Percentiles rank a stretch among this genome's conserved stretches.
Conservation (phyloP, 1,284 basidiomycete species). For the Moesziomyces globuligerus region DNA sequence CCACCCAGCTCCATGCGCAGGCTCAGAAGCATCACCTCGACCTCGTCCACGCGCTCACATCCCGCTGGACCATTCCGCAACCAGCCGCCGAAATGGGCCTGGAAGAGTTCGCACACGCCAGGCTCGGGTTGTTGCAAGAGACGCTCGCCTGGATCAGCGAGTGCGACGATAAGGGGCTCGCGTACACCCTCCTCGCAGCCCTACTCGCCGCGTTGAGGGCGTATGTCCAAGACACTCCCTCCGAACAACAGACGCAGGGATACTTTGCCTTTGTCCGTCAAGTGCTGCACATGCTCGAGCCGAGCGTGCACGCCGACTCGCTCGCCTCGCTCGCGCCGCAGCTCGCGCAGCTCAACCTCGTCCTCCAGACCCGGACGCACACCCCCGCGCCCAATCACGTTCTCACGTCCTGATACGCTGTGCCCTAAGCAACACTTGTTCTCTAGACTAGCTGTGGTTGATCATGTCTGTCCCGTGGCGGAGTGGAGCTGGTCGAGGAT, state of each 20-base stretch:
- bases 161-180: too few relatives aligned
- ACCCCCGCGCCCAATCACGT: slow-evolving; percentile 5
- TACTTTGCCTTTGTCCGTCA: too few relatives aligned
- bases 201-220: too few relatives aligned
- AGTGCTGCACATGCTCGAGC: too few relatives aligned
- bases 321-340: too few relatives aligned
- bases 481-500: background rate
- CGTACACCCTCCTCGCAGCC: too few relatives aligned
- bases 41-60: slow-evolving; percentile 4
- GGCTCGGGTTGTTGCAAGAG: slow-evolving; percentile 7
- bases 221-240: too few relatives aligned
- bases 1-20: slow-evolving; percentile 8
- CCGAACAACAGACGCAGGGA: too few relatives aligned
- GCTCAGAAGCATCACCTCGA: background rate
- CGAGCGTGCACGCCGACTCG: too few relatives aligned
- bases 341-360: background rate
- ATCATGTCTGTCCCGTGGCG: background rate
- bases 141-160: slow-evolving; percentile 12
- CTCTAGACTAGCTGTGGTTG: slow-evolving; percentile 8
- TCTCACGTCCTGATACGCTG: too few relatives aligned
- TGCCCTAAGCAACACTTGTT: background rate
- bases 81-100: slow-evolving; percentile 4
- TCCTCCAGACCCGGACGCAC: slow-evolving; percentile 16
- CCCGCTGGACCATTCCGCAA: slow-evolving; percentile 1
- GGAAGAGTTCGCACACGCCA: slow-evolving; percentile 9